Conservation (phyloP, 352 stramenopile genomes). For the Aphanomyces stellatus region DNA sequence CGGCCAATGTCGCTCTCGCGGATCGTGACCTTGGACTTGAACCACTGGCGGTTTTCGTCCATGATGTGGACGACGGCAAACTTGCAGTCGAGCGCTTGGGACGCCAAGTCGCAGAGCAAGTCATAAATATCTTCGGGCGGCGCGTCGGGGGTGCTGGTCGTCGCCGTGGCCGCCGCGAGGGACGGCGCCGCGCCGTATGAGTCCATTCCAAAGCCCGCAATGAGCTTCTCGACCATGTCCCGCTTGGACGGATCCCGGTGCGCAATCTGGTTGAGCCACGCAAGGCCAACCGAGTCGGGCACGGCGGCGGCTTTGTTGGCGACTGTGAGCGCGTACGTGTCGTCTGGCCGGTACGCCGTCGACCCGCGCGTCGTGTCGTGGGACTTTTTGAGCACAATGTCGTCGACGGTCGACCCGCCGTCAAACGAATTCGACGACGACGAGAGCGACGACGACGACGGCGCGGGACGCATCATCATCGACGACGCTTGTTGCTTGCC, state of each 20-base stretch:
- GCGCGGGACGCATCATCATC: conserved; percentile 23
- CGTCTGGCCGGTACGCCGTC: conserved; percentile 25
- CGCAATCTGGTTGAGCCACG: conserved; percentile 66
- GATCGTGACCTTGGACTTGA: conserved; percentile 84
- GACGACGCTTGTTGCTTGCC: conserved; percentile 25
- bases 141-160: conserved; percentile 34
- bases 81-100: conserved; percentile 64
- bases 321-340: conserved; percentile 50
- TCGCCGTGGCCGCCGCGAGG: conserved; percentile 8
- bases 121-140: conserved; percentile 62
- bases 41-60: conserved; percentile 93
- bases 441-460: conserved; percentile 16
- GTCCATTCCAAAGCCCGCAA: conserved; percentile 53
- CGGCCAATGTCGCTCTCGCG: conserved; percentile 65
- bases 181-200: conserved; percentile 17
- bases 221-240: conserved; percentile 56
- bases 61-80: conserved; percentile 82
- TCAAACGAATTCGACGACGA: conserved; percentile 14
- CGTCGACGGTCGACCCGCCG: background rate
- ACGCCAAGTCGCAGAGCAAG: conserved; percentile 65
- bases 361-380: too few species aligned
- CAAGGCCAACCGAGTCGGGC: conserved; percentile 64
- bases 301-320: conserved; percentile 39
- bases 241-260: conserved; percentile 57
- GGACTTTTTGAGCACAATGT: conserved; percentile 1